Percentiles rank a stretch among this genome's conserved stretches.
Evolutionary conservation across 2,329 filamentous ascomycete genomes (phyloP).

Genomic region (Colletotrichum lindemuthianum): DNA sequence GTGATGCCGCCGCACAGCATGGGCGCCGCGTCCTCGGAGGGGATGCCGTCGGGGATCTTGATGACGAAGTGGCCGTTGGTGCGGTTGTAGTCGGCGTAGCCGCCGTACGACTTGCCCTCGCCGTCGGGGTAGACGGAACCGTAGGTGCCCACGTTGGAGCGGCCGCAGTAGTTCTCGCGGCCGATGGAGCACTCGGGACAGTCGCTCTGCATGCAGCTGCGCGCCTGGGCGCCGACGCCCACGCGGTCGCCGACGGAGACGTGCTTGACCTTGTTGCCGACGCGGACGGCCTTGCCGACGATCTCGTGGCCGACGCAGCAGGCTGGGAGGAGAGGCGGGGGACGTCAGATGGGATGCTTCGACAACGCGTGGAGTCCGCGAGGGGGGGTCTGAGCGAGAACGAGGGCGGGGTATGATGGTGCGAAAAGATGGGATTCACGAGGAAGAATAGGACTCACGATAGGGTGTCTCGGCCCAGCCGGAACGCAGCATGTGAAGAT

Average conservation of each 20-base stretch:
- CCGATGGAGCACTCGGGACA: slow-evolving; percentile 55
- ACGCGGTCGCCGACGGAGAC: slow-evolving; percentile 72
- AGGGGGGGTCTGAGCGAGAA: not conserved
- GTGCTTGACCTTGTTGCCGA: slow-evolving; percentile 57
- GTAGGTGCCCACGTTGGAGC: slow-evolving; percentile 61
- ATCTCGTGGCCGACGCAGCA: slow-evolving; percentile 73
- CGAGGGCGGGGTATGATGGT: slow-evolving; percentile 9
- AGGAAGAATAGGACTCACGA: slow-evolving; percentile 42
- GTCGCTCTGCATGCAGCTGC: slow-evolving; percentile 59
- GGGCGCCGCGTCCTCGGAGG: slow-evolving; percentile 60
- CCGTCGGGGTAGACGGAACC: slow-evolving; percentile 61
- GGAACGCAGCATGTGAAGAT: slow-evolving; percentile 67
- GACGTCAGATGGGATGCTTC: not conserved
- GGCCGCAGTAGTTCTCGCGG: slow-evolving; percentile 54
- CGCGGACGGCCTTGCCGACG: slow-evolving; percentile 65
- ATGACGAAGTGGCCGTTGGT: slow-evolving; percentile 57
- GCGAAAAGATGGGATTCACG: too few species aligned
- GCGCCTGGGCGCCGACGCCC: slow-evolving; percentile 69
- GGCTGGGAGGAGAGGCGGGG: slow-evolving; percentile 40
- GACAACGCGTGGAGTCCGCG: not conserved
- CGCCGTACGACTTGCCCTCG: slow-evolving; percentile 68
- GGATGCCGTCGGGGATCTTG: slow-evolving; percentile 55
- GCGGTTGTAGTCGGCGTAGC: slow-evolving; percentile 50
- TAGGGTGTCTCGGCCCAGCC: slow-evolving; percentile 59
- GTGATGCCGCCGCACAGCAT: slow-evolving; percentile 80